Conservation (phyloP, 352 stramenopile genomes). For the Albugo candida region DNA sequence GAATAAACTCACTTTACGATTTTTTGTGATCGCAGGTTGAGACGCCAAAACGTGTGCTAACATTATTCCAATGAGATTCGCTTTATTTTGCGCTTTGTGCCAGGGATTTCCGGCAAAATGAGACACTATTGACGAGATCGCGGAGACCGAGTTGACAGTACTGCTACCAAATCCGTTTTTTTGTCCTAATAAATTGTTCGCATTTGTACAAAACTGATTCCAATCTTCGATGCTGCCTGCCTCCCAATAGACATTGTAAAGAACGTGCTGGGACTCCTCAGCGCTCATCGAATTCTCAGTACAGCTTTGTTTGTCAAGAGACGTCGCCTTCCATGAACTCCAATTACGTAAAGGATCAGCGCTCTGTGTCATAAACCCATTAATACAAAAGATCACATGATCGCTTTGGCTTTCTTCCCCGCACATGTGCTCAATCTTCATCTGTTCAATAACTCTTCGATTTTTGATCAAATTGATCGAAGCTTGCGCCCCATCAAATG, state of each 20-base stretch:
- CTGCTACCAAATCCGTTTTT: not conserved
- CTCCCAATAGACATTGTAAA: conserved; percentile 66
- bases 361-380: conserved; percentile 74
- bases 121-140: conserved; percentile 31
- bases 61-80: conserved; percentile 47
- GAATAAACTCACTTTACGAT: conserved; percentile 39
- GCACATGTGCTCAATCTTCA: conserved; percentile 38
- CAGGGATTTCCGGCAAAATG: conserved; percentile 71
- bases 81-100: conserved; percentile 68
- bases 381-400: conserved; percentile 62
- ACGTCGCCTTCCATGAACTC: conserved; percentile 15
- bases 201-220: conserved; percentile 62
- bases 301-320: conserved; percentile 1
- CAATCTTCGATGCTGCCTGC: conserved; percentile 45
- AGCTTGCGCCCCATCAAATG: conserved; percentile 47
- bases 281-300: not conserved
- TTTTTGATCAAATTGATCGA: conserved; percentile 51
- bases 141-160: conserved; percentile 12
- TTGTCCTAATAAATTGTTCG: conserved; percentile 29
- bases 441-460: conserved; percentile 39
- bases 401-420: conserved; percentile 32
- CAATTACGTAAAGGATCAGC: conserved; percentile 45
- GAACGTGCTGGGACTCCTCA: conserved; percentile 12
- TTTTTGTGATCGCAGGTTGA: conserved; percentile 22
- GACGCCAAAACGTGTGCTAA: conserved; percentile 44